Percentiles rank a stretch among this genome's conserved stretches.
phyloP scores from a whole-genome alignment of 768 basidiomycete species.

The Suillus decipiens region DNA sequence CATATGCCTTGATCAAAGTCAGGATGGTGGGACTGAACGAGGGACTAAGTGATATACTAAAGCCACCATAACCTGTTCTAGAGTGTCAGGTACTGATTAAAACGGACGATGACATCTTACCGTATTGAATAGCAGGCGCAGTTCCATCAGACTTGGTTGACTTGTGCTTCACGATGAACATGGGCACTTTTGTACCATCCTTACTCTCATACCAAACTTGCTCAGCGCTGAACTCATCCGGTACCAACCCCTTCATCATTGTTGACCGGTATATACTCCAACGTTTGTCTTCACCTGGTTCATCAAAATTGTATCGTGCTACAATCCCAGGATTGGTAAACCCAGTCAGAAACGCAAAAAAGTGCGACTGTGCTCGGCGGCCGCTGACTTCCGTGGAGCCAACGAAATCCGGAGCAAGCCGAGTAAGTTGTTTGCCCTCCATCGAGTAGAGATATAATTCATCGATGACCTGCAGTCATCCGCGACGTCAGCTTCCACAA shows the following conservation, averaged over 20 bases:
- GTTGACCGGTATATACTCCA: slow-evolving; percentile 64
- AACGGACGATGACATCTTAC: slow-evolving; percentile 34
- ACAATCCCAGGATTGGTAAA: slow-evolving; percentile 75
- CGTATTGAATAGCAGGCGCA: slow-evolving; percentile 77
- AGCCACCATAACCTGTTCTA: slow-evolving; percentile 75
- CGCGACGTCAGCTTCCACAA: not conserved
- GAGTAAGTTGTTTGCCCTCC: slow-evolving; percentile 51
- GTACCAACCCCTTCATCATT: slow-evolving; percentile 57
- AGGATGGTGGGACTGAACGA: slow-evolving; percentile 72
- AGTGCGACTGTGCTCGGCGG: slow-evolving; percentile 53
- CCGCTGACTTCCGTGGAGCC: slow-evolving; percentile 59
- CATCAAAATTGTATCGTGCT: slow-evolving; percentile 59
- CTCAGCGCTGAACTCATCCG: slow-evolving; percentile 67
- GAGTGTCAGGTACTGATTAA: not conserved
- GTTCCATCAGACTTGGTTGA: slow-evolving; percentile 70
- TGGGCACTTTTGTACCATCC: slow-evolving; percentile 80
- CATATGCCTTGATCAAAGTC: slow-evolving; percentile 72
- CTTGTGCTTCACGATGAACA: slow-evolving; percentile 83
- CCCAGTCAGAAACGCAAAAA: slow-evolving; percentile 64
- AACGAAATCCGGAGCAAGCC: slow-evolving; percentile 66
- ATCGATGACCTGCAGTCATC: slow-evolving; percentile 61
- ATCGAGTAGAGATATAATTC: slow-evolving; percentile 73
- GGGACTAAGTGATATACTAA: slow-evolving; percentile 68
- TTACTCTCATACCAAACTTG: slow-evolving; percentile 83
- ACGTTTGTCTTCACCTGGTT: slow-evolving; percentile 41